phyloP scores from a whole-genome alignment of 257 asterid genomes.

The Fraxinus excelsior region DNA sequence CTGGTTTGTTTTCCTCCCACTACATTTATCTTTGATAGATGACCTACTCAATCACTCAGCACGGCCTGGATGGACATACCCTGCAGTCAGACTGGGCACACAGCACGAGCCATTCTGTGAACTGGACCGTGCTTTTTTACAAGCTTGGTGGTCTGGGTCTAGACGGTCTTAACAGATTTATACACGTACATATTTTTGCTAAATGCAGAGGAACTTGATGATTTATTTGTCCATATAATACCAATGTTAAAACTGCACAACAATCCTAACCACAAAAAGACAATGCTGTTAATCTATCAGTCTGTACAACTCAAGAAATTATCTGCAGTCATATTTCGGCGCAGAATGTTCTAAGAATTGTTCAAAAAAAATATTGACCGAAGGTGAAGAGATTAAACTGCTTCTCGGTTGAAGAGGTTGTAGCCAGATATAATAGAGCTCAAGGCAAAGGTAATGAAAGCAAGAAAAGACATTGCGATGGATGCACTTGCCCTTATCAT shows the following conservation, averaged over 20 bases:
- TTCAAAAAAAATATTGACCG: neutral
- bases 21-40: no score
- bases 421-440: constrained; percentile 78
- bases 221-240: neutral
- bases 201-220: no score
- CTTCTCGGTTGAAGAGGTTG: constrained; percentile 55
- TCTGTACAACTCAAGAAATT: constrained; percentile 35
- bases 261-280: neutral
- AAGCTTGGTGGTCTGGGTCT: no score
- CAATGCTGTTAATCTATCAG: constrained; percentile 19
- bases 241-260: neutral
- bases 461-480: constrained; percentile 69
- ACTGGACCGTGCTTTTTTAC: no score
- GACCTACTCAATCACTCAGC: no score
- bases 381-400: constrained; percentile 30
- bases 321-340: neutral
- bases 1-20: no score
- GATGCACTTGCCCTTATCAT: constrained; percentile 83
- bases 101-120: no score
- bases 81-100: no score
- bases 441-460: constrained; percentile 69
- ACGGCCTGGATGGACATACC: no score
- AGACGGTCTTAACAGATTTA: no score
- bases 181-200: no score
- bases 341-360: neutral